phyloP scores from a whole-genome alignment of 495 filamentous ascomycete species.

The Hyaloscypha hepaticicola region DNA sequence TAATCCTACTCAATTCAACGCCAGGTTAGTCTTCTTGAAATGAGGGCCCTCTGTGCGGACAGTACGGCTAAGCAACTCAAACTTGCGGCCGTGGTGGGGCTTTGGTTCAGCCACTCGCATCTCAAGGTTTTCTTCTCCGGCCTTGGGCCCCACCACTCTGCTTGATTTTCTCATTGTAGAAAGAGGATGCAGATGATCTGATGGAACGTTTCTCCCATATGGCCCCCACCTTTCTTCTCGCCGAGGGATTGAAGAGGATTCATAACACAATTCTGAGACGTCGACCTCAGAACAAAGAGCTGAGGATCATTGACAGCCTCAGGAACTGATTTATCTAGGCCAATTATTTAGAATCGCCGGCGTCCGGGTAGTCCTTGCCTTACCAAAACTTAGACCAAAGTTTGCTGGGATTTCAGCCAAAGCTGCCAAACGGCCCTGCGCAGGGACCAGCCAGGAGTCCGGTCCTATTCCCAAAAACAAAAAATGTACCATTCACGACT shows the following conservation, averaged over 20 bases:
- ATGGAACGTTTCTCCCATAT: background rate
- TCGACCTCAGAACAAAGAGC: no score
- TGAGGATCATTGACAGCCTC: no score
- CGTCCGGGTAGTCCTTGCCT: no score
- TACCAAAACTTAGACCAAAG: no score
- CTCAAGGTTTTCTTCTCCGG: background rate
- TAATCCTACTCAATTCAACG: background rate
- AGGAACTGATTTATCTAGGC: no score
- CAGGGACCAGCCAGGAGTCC: no score
- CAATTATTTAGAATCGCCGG: no score
- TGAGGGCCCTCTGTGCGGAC: background rate
- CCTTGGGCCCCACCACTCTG: background rate
- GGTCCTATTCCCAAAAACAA: no score
- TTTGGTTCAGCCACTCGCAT: background rate
- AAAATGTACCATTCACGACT: no score
- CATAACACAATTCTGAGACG: no score
- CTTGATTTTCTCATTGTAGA: background rate
- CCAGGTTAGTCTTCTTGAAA: background rate
- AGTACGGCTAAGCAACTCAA: background rate
- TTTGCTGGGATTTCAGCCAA: no score
- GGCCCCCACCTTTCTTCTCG: background rate
- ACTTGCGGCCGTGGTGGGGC: background rate
- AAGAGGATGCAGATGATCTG: background rate
- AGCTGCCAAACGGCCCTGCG: no score
- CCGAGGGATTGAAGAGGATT: background rate